Conservation (phyloP, 306 rosid species). For the Crotalaria pallida region DNA sequence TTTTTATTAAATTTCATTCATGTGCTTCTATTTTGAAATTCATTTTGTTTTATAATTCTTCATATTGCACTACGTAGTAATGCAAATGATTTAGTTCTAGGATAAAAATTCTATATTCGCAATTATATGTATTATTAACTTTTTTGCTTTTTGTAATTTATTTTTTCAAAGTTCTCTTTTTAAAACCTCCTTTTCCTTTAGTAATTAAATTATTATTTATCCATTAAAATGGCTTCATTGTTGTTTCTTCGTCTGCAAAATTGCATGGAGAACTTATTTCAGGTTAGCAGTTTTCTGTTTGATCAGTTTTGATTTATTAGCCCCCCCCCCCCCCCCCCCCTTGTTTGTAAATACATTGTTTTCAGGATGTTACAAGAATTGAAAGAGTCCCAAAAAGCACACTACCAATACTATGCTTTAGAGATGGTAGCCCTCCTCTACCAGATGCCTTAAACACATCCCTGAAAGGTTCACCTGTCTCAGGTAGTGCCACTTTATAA, state of each 20-base stretch:
- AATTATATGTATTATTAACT: not conserved
- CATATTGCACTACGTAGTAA: not conserved
- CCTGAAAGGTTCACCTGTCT: constrained; percentile 43
- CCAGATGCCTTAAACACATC: constrained; percentile 67
- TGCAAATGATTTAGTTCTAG: constrained; percentile 9
- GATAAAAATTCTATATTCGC: not conserved
- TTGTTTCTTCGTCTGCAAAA: constrained; percentile 1
- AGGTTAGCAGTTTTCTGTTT: not conserved
- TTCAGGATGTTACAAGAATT: constrained; percentile 53
- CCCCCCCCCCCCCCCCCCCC: not conserved
- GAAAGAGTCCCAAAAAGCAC: constrained; percentile 46
- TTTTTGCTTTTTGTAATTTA: not conserved
- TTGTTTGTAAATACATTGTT: constrained; percentile 23
- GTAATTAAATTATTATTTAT: not conserved
- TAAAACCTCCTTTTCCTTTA: not conserved
- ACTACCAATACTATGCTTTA: constrained; percentile 74
- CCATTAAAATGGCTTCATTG: not conserved
- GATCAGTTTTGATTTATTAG: constrained; percentile 1
- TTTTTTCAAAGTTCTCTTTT: not conserved
- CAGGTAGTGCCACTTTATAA: constrained; percentile 41
- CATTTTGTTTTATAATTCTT: constrained; percentile 4
- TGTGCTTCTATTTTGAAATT: not conserved
- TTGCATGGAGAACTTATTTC: not conserved
- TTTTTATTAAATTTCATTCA: not conserved
- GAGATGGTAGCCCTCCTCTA: constrained; percentile 88